phyloP scores from a whole-genome alignment of 2,329 filamentous ascomycete species.

The Penicillium olsonii region DNA sequence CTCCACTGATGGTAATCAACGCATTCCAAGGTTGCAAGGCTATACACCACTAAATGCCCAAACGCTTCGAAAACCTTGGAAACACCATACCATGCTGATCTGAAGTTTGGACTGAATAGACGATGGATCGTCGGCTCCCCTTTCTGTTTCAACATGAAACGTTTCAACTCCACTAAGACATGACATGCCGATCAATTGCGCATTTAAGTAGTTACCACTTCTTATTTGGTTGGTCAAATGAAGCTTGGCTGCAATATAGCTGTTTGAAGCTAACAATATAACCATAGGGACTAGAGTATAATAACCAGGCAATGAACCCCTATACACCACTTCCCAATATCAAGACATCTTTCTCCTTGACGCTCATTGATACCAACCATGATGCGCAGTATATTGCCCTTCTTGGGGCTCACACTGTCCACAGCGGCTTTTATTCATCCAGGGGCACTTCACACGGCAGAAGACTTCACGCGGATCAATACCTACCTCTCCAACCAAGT shows the following conservation, averaged over 20 bases:
- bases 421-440: slow-evolving; percentile 31
- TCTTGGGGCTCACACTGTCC: not conserved
- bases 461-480: slow-evolving; percentile 45
- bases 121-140: not conserved
- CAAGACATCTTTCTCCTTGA: not conserved
- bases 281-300: too few relatives aligned
- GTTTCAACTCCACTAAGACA: not conserved
- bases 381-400: not conserved
- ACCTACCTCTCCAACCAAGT: slow-evolving; percentile 34
- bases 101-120: too few relatives aligned
- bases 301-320: not conserved
- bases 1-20: too few relatives aligned
- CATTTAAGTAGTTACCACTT: not conserved
- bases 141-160: not conserved
- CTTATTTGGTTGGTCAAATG: not conserved
- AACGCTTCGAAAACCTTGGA: too few relatives aligned
- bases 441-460: slow-evolving; percentile 38
- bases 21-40: too few relatives aligned
- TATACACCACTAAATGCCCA: too few relatives aligned
- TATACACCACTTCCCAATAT: not conserved
- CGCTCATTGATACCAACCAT: not conserved
- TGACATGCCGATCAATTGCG: not conserved
- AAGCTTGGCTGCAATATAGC: not conserved
- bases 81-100: too few relatives aligned
- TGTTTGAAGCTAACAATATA: not conserved